A percentile compares a stretch with the other conserved stretches of the same genome.
These are phyloP conservation scores for Diplodia intermedia DNA, from an alignment of 2,329 filamentous ascomycete genomes.

Conservation along the genomic window DNA sequence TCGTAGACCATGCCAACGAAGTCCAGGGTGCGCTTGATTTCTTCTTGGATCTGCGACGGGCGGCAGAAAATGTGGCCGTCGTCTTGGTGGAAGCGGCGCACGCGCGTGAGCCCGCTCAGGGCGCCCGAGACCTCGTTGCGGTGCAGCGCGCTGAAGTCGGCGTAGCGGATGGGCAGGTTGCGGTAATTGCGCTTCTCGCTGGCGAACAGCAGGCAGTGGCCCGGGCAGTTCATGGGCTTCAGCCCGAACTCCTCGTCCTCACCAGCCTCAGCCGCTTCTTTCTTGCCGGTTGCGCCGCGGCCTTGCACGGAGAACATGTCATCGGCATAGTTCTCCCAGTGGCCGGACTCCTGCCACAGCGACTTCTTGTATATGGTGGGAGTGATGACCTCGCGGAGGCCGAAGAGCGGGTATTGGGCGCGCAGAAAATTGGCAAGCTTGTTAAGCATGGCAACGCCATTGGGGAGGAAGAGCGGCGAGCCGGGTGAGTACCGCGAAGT, in stretches of 20 bases:
- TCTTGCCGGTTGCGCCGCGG: constrained; percentile 50
- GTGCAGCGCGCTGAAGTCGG: constrained; percentile 87
- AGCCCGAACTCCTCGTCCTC: constrained; percentile 79
- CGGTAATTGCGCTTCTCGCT: constrained; percentile 76
- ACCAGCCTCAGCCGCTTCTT: constrained; percentile 54
- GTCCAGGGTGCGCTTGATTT: constrained; percentile 75
- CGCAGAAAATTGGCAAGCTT: constrained; percentile 82
- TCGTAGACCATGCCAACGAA: constrained; percentile 77
- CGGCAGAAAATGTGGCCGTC: constrained; percentile 94
- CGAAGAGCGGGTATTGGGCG: constrained; percentile 82
- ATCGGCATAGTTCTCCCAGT: constrained; percentile 87
- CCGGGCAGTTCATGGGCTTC: constrained; percentile 95
- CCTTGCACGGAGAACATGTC: constrained; percentile 86
- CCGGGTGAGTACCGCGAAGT: constrained; percentile 82
- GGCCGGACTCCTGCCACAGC: constrained; percentile 84
- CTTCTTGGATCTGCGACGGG: constrained; percentile 73
- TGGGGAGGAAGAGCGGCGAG: constrained; percentile 82
- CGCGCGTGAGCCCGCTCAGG: constrained; percentile 80
- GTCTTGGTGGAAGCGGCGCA: constrained; percentile 87
- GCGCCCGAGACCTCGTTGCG: constrained; percentile 85
- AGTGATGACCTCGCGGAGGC: constrained; percentile 87
- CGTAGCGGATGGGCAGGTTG: constrained; percentile 82
- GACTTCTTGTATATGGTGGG: constrained; percentile 91
- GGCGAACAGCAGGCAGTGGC: constrained; percentile 84
- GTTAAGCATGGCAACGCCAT: constrained; percentile 83